Base-by-base conservation (phyloP, 352 stramenopile genomes). In the Pythium biforme region DNA sequence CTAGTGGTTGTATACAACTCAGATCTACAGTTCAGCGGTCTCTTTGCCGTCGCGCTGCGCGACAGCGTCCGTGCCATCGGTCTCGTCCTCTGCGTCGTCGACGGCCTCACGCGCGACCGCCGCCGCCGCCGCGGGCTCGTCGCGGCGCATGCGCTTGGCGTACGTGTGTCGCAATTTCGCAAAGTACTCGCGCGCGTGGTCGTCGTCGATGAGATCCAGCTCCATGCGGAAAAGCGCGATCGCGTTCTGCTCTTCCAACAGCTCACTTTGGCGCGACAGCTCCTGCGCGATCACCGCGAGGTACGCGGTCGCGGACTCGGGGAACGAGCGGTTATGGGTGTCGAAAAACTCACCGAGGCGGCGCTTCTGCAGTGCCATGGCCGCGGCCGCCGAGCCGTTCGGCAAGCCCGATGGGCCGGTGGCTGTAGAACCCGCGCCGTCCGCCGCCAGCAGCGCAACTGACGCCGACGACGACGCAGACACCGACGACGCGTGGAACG, bases 201-300 rank as follows among this genome's bases (percentile, higher is more conserved):
- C 60, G 49, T 90, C 80, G 19, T 80, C 45, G 15, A 88, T 59
- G 37, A 77, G 61, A 9, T 88, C 77, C 4, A 73, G 41, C 47
- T 90, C 71, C 19, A 86, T 49, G 20, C 75, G 76, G 20, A 92
- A 79, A 6, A 92, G 60, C 27, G 81, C 64, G 47, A 92, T 87
- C 25, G 79, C 71, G 43, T 92, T 92, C 63, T 87, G 79, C 27
- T 92, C 83, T 55, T 90, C 83, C 25, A 92, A 64, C 27, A 92
- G 54, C 31, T 88, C 77, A 31, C 86, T 90, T 19, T 83, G 76
- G 20, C 77, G 76, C 47, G 72, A 66, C 29, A 92, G 66, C 61
- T 89, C 76, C 25, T 82, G 72, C 19, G 81, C 66, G 47, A 89
- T 69, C 14, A 65, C 55, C 19, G 52, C 70, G 3, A 75, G 73